Evolutionary conservation across 345 rosid species (phyloP), one percentile per base, ranked within the genome.

Genomic region (Camelina sativa): DNA sequence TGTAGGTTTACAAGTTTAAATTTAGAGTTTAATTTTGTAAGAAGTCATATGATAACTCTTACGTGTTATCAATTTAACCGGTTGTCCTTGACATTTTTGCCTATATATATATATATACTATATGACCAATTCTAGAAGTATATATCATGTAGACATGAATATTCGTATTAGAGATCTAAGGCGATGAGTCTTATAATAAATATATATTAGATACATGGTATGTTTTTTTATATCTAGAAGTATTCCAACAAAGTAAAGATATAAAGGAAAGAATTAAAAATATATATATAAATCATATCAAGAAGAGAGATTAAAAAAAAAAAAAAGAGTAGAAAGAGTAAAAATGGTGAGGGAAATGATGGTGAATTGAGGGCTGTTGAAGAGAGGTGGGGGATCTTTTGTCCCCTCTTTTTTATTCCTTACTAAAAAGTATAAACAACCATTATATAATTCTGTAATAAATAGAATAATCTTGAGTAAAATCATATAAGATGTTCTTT

Each of bases 321-420:
- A 23, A 34, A 2, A 34, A 11, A 41, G 22, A 53, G 43, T 74
- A 38, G 58, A 57, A 65, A 74, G 22, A 47, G 54, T 67, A 38
- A 75, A 58, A 76, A 69, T 76, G 58, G 79, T 62, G 70, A 69
- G 71, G 34, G 75, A 44, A 62, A 76, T 69, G 71, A 76, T 76
- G 71, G 25, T 44, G 65, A 69, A 62, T 44, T 44, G 25, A 69
- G 68, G 51, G 79, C 55, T 50, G 55, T 50, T 13, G 56, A 19
- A 60, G 62, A 59, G 69, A 51, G 48, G 68, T 52, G 75, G 69
- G 54, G 69, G 68, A 53, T 54, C 16, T 17, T 3, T 25, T 73
- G 62, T 51, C 60, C 67, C 65, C 22, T 48, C 13, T 52, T 69
- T 69, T 1, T 34, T 25, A 69, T 62, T 55, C 51, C 17, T 66